Evolutionary conservation across 148 eudicot genomes (phyloP), one percentile per base, ranked within the genome.

Genomic region (Cornus kousa): DNA sequence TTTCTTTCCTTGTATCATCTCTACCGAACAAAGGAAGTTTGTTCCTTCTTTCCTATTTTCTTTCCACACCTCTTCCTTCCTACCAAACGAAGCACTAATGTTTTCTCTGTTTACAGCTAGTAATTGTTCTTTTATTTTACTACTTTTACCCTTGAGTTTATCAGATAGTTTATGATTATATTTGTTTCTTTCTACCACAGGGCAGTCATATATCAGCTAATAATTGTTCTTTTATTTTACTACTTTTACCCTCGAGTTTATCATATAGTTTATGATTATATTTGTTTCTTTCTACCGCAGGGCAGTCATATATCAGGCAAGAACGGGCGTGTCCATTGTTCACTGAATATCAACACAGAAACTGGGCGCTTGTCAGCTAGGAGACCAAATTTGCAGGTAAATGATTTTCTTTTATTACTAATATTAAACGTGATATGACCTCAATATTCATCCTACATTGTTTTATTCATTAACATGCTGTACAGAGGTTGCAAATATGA

Each of bases 291-390:
- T 83, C 73, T 37, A 74, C 74, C 22, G 67, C 93, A 92, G 99
- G 99, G 94, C 16, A 88, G 90, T 83, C 90, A 90, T 83, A 85
- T 97, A 62, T 82, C 97, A 22, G 98, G 99, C 72, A 90, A 82
- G 78, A 84, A 89, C 79, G 99, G 97, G 76, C 97, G 98, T 23
- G 84, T 97, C 72, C 99, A 97, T 87, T 97, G 99, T 87, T 97
- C 99, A 7, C 83, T 97, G 74, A 94, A 97, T 86, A 94, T 97
- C 74, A 97, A 94, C 82, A 97, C 99, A 33, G 99, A 97, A 87
- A 97, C 99, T 59, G 98, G 99, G 64, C 91, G 99, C 60, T 80
- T 97, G 62, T 97, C 98, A 83, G 99, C 99, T 73, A 90, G 99
- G 78, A 90, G 99, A 80, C 99, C 99, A 62, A 97, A 94, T 92